phyloP scores from a whole-genome alignment of 2,329 filamentous ascomycete species.

The Penicillium sclerotigenum region DNA sequence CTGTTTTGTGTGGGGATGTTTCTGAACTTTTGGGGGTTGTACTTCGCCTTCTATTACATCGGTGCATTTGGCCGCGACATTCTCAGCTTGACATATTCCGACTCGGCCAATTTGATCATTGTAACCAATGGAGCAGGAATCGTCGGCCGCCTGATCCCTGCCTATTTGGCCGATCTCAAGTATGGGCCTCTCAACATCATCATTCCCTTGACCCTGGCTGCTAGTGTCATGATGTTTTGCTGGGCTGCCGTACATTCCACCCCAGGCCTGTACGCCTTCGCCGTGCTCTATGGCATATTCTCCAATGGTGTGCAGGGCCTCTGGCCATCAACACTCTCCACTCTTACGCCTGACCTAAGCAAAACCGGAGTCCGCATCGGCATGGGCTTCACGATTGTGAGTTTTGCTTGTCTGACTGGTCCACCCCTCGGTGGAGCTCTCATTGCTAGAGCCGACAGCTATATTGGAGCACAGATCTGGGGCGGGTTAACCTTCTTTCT shows the following conservation, averaged over 20 bases:
- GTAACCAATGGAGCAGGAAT: slow-evolving; percentile 58
- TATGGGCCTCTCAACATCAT: slow-evolving; percentile 57
- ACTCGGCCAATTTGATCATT: slow-evolving; percentile 55
- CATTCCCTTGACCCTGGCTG: slow-evolving; percentile 49
- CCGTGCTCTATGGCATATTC: slow-evolving; percentile 41
- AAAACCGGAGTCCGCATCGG: slow-evolving; percentile 15
- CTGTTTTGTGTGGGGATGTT: slow-evolving; percentile 22
- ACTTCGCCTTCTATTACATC: slow-evolving; percentile 61
- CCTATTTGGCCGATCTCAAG: slow-evolving; percentile 52
- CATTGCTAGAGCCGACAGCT: slow-evolving; percentile 43
- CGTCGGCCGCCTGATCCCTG: slow-evolving; percentile 52
- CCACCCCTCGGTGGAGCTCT: slow-evolving; percentile 49
- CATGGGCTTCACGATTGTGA: slow-evolving; percentile 47
- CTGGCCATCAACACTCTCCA: slow-evolving; percentile 14
- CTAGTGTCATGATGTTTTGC: slow-evolving; percentile 51
- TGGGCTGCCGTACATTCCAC: slow-evolving; percentile 53
- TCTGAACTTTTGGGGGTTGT: slow-evolving; percentile 19
- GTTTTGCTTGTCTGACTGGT: slow-evolving; percentile 46
- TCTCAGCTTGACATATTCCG: slow-evolving; percentile 38
- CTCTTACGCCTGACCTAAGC: slow-evolving; percentile 12
- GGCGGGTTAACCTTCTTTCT: slow-evolving; percentile 27
- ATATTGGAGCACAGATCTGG: slow-evolving; percentile 47
- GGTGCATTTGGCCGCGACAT: slow-evolving; percentile 49
- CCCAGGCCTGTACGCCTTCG: slow-evolving; percentile 43
- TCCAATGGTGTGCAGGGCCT: slow-evolving; percentile 11